These are phyloP conservation scores for Drechslera avenae DNA, from an alignment of 2,329 filamentous ascomycete species.

Conservation along the genomic window DNA sequence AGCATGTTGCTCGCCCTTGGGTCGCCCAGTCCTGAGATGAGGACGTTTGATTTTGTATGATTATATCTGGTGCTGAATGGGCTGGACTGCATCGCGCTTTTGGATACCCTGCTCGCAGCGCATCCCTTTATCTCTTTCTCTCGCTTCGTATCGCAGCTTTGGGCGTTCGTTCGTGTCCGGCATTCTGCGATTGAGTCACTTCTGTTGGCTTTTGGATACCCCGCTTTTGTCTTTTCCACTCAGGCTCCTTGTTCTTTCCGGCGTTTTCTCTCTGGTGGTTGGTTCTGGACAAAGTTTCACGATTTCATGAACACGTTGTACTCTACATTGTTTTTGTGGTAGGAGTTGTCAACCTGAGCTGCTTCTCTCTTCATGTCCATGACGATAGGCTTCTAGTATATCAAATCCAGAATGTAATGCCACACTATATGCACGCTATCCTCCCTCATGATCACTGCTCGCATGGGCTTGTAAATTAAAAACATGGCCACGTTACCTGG, in stretches of 20 bases:
- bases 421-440: background rate
- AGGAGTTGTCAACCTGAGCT: background rate
- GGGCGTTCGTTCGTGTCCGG: constrained; percentile 1
- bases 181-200: constrained; percentile 11
- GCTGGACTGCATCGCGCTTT: constrained; percentile 13
- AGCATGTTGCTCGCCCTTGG: constrained; percentile 40
- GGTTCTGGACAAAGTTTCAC: background rate
- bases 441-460: background rate
- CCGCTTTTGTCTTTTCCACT: constrained; percentile 20
- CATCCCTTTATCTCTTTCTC: constrained; percentile 7
- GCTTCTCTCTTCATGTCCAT: background rate
- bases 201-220: constrained; percentile 29
- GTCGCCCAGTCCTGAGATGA: constrained; percentile 24
- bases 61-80: constrained; percentile 10
- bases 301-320: constrained; percentile 11
- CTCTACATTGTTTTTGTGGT: constrained; percentile 1
- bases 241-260: constrained; percentile 3
- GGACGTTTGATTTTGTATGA: constrained; percentile 4
- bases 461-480: background rate
- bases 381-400: constrained; percentile 1
- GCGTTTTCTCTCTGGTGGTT: constrained; percentile 10
- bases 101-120: constrained; percentile 35
- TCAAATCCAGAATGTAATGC: constrained; percentile 4
- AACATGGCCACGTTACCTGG: constrained; percentile 2
- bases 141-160: constrained; percentile 1